Evolutionary conservation across 192 early-diverging fungal species (phyloP).

Genomic region (Backusella tarrabulga): DNA sequence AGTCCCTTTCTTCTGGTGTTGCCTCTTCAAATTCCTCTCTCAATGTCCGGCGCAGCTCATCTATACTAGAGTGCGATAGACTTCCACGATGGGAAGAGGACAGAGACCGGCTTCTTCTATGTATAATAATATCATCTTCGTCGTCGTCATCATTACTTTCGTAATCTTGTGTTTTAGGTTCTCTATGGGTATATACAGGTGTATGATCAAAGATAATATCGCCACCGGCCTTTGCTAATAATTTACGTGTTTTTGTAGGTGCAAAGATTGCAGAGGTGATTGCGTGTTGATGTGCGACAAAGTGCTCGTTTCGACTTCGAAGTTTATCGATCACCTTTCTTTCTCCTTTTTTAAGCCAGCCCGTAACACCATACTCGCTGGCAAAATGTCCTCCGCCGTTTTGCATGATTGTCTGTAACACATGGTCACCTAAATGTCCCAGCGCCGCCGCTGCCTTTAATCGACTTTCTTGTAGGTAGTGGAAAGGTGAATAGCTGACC

Average conservation of each 20-base stretch:
- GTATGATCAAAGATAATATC: constrained; percentile 43
- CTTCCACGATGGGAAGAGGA: neutral
- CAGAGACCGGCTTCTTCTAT: neutral
- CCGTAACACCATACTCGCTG: neutral
- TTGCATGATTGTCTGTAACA: constrained; percentile 12
- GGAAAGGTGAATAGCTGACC: constrained; percentile 16
- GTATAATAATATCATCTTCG: neutral
- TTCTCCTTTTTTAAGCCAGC: constrained; percentile 28
- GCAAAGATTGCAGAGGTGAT: constrained; percentile 66
- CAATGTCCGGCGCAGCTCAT: neutral
- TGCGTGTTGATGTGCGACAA: constrained; percentile 51
- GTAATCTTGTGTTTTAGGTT: neutral
- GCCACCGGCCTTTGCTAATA: constrained; percentile 50
- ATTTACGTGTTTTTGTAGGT: constrained; percentile 57
- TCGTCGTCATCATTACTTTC: neutral
- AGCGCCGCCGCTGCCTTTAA: constrained; percentile 21
- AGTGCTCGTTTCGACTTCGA: constrained; percentile 26
- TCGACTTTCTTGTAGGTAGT: constrained; percentile 24
- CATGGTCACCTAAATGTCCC: constrained; percentile 19
- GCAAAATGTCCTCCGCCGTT: neutral
- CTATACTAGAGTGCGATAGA: neutral
- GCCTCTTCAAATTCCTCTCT: constrained; percentile 9
- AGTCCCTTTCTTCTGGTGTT: neutral
- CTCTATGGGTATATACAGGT: constrained; percentile 40
- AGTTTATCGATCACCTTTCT: constrained; percentile 28